Base-by-base conservation (phyloP, 306 rosid species). In the Acacia melanoxylon region DNA sequence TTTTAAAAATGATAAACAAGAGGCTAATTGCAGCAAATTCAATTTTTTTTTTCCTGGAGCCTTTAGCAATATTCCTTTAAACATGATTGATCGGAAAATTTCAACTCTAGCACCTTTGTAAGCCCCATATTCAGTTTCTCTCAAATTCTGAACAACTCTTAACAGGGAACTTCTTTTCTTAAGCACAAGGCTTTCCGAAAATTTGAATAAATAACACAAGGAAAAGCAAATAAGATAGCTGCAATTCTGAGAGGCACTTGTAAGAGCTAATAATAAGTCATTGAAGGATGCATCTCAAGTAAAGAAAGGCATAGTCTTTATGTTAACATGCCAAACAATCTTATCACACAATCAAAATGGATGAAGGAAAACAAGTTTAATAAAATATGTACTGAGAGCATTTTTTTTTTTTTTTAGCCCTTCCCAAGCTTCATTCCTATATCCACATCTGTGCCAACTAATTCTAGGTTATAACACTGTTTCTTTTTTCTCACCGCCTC, bases 371-470 rank as follows among this genome's bases (percentile, higher is more conserved):
- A 48, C 54, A 48, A 48, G 54, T 48, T 48, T 48, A 48, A 48
- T 48, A 48, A 48, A 48, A 14, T 17, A 48, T 46, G 16, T 12
- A 13, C 51, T 13, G 13, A 46, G 51, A 12, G 13, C 51, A 13
- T 48, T 20, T 46, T 14, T 14, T 48, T 48, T 20, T 46, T 14
- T 14, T 48, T 48, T 48, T 5, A 17, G 19, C 19, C 75, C 68
- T 61, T 73, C 71, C 61, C 14, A 51, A 75, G 29, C 61, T 67
- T 76, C 62, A 27, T 40, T 49, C 68, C 68, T 49, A 62, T 41
- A 78, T 42, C 48, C 76, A 41, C 59, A 35, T 72, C 48, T 41
- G 6, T 67, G 45, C 66, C 16, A 73, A 41, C 82, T 69, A 76
- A 33, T 46, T 73, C 19, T 14, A 42, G 40, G 49, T 42, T 81